Conservation (phyloP, 768 basidiomycete species). For the Tubosaeta brunneosetosa region DNA sequence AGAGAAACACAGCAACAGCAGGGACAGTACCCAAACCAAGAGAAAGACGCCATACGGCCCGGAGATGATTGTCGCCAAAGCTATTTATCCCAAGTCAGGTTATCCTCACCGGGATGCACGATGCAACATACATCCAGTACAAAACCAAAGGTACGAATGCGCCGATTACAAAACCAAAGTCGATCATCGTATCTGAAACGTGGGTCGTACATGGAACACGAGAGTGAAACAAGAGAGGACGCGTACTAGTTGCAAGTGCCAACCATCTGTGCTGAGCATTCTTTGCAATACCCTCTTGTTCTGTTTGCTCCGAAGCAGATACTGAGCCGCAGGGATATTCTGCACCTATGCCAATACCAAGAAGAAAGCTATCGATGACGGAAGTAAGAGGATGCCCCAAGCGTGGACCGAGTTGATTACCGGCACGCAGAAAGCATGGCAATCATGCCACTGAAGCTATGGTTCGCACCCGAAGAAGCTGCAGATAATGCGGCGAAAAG, state of each 20-base stretch:
- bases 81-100: conserved; percentile 31
- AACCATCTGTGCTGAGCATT: conserved; percentile 84
- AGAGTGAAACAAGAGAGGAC: neutral
- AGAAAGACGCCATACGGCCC: conserved; percentile 83
- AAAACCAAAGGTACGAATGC: conserved; percentile 81
- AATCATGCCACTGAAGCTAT: conserved; percentile 64
- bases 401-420: conserved; percentile 32
- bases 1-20: conserved; percentile 74
- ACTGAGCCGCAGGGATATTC: conserved; percentile 91
- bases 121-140: conserved; percentile 71
- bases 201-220: neutral
- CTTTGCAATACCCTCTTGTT: conserved; percentile 73
- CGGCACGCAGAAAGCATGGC: conserved; percentile 78
- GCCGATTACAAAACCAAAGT: conserved; percentile 73
- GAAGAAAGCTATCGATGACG: conserved; percentile 55
- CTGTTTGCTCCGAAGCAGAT: conserved; percentile 85
- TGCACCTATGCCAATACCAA: conserved; percentile 85
- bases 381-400: neutral
- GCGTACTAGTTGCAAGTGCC: conserved; percentile 80
- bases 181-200: conserved; percentile 73
- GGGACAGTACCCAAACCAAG: conserved; percentile 82
- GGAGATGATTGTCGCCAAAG: conserved; percentile 73
- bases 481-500: conserved; percentile 82
- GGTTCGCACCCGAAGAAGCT: conserved; percentile 74
- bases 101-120: neutral